A percentile compares a stretch with the other conserved stretches of the same genome.
Conservation (phyloP, 106 monocot genomes). For the Apostasia shenzhenica region DNA sequence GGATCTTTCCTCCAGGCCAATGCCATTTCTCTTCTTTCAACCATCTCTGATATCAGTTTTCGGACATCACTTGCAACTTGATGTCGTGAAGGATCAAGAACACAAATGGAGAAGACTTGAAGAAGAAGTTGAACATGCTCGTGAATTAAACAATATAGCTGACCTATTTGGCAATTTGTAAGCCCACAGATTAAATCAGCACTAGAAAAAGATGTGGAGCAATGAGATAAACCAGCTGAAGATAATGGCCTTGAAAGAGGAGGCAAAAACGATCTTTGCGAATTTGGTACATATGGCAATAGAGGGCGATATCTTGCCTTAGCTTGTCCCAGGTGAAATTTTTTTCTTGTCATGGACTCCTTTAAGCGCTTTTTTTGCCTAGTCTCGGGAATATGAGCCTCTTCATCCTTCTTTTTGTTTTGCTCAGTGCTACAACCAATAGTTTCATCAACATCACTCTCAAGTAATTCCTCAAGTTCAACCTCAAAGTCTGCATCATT, state of each 20-base stretch:
- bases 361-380: conserved; percentile 57
- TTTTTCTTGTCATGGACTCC: conserved; percentile 26
- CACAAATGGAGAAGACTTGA: conserved; percentile 66
- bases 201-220: conserved; percentile 10
- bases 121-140: conserved; percentile 95
- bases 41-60: conserved; percentile 66
- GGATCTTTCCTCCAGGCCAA: conserved; percentile 30
- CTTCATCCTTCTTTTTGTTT: conserved; percentile 8
- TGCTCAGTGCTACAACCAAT: conserved; percentile 10
- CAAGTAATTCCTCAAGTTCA: conserved; percentile 89
- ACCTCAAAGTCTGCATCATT: conserved; percentile 91
- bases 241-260: conserved; percentile 18
- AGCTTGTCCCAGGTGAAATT: conserved; percentile 20
- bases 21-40: conserved; percentile 49
- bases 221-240: conserved; percentile 22
- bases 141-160: conserved; percentile 61
- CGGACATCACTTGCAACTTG: conserved; percentile 37
- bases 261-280: conserved; percentile 11
- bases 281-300: conserved; percentile 45
- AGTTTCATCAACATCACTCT: conserved; percentile 71
- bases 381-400: conserved; percentile 45
- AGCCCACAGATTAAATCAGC: conserved; percentile 44
- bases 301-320: conserved; percentile 60
- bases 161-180: conserved; percentile 64
- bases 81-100: conserved; percentile 71